Evolutionary conservation across 768 basidiomycete genomes (phyloP).

Genomic region (Lenzites betulinus): DNA sequence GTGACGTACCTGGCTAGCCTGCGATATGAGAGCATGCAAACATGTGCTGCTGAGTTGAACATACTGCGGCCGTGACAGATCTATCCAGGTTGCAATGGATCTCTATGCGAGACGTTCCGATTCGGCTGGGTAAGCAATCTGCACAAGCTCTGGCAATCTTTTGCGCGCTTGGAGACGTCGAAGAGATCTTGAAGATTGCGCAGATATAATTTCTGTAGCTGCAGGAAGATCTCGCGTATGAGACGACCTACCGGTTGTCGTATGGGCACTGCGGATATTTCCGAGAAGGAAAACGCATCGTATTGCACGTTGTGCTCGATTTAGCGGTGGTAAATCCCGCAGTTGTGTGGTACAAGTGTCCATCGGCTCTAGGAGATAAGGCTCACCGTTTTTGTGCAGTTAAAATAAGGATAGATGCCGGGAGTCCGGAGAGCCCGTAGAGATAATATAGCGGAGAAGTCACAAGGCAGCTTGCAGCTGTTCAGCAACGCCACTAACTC

Average conservation of each 20-base stretch:
- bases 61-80: not conserved
- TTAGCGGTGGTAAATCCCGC: no score
- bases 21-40: not conserved
- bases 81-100: not conserved
- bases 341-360: no score
- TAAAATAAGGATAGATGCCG: no score
- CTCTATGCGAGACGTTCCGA: not conserved
- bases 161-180: not conserved
- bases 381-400: no score
- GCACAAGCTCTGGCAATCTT: not conserved
- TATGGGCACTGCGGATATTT: not conserved
- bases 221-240: not conserved
- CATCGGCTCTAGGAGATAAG: no score
- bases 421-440: no score
- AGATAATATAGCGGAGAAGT: no score
- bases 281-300: not conserved
- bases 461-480: no score
- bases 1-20: not conserved
- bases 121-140: not conserved
- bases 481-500: no score
- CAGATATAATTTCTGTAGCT: not conserved
- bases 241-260: not conserved
- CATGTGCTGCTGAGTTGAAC: not conserved
- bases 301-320: not conserved
- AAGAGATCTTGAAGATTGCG: not conserved